Percentiles rank a stretch among this genome's conserved stretches.
These are phyloP conservation scores for Microthlaspi erraticum DNA, from an alignment of 345 rosid species.

Conservation along the genomic window DNA sequence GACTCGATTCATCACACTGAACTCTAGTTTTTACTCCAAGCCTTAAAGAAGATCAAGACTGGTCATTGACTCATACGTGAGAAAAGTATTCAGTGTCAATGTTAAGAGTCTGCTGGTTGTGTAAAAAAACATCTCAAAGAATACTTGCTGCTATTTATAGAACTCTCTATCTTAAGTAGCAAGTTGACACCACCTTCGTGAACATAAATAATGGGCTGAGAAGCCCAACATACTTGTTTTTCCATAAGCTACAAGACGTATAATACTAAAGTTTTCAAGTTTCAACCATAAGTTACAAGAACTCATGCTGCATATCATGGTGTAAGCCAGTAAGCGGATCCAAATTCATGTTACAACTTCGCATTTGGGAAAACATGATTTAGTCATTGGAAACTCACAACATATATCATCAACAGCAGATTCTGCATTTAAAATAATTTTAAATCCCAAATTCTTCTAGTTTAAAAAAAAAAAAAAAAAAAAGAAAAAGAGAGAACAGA, in stretches of 20 bases:
- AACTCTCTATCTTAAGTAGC: not conserved
- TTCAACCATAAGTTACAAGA: not conserved
- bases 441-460: not conserved
- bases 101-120: too few species aligned
- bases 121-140: too few species aligned
- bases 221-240: slow-evolving; percentile 6
- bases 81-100: not conserved
- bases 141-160: not conserved
- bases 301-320: not conserved
- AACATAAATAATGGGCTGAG: not conserved
- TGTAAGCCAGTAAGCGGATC: not conserved
- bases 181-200: too few species aligned
- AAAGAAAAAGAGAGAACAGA: not conserved
- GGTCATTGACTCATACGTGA: not conserved
- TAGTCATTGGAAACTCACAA: not conserved
- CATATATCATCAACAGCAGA: not conserved
- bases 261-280: too few species aligned
- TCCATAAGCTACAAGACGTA: not conserved
- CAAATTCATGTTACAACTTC: not conserved
- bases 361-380: not conserved
- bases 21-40: too few species aligned
- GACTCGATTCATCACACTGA: not conserved
- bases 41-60: not conserved
- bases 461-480: not conserved
- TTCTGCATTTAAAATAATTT: not conserved